Conservation (phyloP, 1,284 basidiomycete species). For the Athelia psychrophila region DNA sequence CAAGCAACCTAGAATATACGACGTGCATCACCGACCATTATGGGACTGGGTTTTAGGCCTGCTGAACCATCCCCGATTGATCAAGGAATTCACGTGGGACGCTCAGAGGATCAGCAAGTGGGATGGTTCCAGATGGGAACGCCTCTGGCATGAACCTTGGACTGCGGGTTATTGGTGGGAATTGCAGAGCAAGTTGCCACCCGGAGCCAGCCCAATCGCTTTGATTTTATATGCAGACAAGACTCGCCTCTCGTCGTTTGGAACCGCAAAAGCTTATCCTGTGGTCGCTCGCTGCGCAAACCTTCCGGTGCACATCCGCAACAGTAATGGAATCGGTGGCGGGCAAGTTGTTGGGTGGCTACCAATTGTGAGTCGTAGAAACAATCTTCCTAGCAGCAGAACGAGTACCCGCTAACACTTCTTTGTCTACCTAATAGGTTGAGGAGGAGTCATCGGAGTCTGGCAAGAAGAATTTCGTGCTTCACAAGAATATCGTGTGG, state of each 20-base stretch:
- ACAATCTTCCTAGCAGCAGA: slow-evolving; percentile 32
- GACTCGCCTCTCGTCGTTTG: slow-evolving; percentile 41
- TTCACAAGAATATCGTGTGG: slow-evolving; percentile 27
- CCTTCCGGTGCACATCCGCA: slow-evolving; percentile 32
- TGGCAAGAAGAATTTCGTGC: slow-evolving; percentile 14
- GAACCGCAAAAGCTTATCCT: slow-evolving; percentile 39
- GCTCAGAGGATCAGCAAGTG: slow-evolving; percentile 21
- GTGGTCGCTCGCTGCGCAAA: slow-evolving; percentile 35
- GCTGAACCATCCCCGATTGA: slow-evolving; percentile 13
- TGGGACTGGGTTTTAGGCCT: slow-evolving; percentile 18
- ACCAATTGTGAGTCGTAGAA: slow-evolving; percentile 36
- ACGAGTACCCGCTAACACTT: slow-evolving; percentile 24
- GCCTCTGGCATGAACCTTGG: slow-evolving; percentile 31
- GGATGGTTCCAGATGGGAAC: slow-evolving; percentile 22
- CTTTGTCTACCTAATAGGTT: background rate
- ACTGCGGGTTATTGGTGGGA: slow-evolving; percentile 24
- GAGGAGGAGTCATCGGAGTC: slow-evolving; percentile 13
- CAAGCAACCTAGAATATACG: slow-evolving; percentile 8
- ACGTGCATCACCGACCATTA: slow-evolving; percentile 14
- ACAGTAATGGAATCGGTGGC: slow-evolving; percentile 33
- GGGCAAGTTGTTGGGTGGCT: slow-evolving; percentile 40
- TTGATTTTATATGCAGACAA: slow-evolving; percentile 43
- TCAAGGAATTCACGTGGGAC: slow-evolving; percentile 21
- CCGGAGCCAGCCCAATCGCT: slow-evolving; percentile 16
- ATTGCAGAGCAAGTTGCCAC: slow-evolving; percentile 15